phyloP scores from a whole-genome alignment of 352 stramenopile genomes.

The Phytophthora tentaculata region DNA sequence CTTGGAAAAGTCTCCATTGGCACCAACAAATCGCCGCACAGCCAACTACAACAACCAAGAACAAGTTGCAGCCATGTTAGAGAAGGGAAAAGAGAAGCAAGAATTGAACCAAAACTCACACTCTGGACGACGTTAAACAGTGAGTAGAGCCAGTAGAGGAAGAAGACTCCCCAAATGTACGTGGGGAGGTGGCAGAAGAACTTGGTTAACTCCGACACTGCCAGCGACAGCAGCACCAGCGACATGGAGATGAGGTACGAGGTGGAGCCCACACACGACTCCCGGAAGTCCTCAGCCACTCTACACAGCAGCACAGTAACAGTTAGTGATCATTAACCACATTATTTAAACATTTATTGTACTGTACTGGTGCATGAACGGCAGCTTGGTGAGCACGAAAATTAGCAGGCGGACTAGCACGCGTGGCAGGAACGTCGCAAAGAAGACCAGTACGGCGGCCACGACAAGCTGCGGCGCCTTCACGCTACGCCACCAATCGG shows the following conservation, averaged over 20 bases:
- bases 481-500: constrained; percentile 60
- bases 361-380: constrained; percentile 80
- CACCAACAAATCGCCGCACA: constrained; percentile 78
- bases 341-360: neutral
- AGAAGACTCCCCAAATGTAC: constrained; percentile 91
- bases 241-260: constrained; percentile 86
- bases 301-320: constrained; percentile 34
- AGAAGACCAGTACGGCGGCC: constrained; percentile 84
- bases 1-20: constrained; percentile 85
- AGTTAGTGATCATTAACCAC: neutral
- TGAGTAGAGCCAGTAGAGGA: constrained; percentile 90
- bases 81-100: neutral
- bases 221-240: constrained; percentile 70
- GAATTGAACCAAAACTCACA: constrained; percentile 43
- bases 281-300: constrained; percentile 82
- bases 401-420: constrained; percentile 86
- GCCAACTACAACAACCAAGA: constrained; percentile 51
- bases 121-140: constrained; percentile 90
- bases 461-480: constrained; percentile 53
- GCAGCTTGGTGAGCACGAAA: constrained; percentile 87
- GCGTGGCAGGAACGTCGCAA: constrained; percentile 86
- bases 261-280: constrained; percentile 78
- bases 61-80: constrained; percentile 6
- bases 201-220: constrained; percentile 52
- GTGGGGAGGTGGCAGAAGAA: constrained; percentile 82